Percentiles rank a stretch among this genome's conserved stretches.
Evolutionary conservation across 129 eudicot genomes (phyloP).

Genomic region (Chrysanthemum makinoi): DNA sequence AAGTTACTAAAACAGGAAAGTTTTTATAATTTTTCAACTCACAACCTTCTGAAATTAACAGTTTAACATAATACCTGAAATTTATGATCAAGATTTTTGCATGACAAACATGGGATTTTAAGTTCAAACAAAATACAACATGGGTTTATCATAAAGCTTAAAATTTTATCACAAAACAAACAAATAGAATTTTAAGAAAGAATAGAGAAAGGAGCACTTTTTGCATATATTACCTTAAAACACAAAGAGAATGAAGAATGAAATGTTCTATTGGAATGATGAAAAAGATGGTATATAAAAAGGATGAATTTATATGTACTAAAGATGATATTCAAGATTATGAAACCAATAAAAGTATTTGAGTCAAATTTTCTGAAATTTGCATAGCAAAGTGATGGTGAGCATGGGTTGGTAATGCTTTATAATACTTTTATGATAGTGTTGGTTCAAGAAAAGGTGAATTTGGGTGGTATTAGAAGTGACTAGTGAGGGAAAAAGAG

Average conservation of each 20-base stretch:
- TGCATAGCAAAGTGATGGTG: conserved; percentile 24
- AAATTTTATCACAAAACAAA: conserved; percentile 10
- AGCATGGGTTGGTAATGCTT: conserved; percentile 20
- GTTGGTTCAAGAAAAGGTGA: conserved; percentile 31
- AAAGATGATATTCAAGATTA: conserved; percentile 21
- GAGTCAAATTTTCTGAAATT: conserved; percentile 18
- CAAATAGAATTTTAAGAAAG: conserved; percentile 15
- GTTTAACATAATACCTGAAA: conserved; percentile 11
- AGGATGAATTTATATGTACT: too few relatives aligned
- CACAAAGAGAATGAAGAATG: conserved; percentile 31
- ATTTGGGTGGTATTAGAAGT: conserved; percentile 30
- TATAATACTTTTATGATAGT: conserved; percentile 26
- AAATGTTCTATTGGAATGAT: conserved; percentile 15
- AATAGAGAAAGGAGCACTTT: conserved; percentile 25
- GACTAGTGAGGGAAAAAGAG: conserved; percentile 28
- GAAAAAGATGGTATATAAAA: conserved; percentile 3
- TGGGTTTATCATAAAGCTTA: not conserved
- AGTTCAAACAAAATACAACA: conserved; percentile 3
- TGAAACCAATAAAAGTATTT: conserved; percentile 27
- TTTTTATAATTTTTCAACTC: conserved; percentile 17
- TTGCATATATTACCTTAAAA: not conserved
- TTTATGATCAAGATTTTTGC: conserved; percentile 7
- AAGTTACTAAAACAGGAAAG: too few relatives aligned
- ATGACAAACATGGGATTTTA: conserved; percentile 12
- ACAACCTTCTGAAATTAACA: conserved; percentile 26